Evolutionary conservation across 202 grass and related monocot species (phyloP).

Genomic region (Panicum hallii): DNA sequence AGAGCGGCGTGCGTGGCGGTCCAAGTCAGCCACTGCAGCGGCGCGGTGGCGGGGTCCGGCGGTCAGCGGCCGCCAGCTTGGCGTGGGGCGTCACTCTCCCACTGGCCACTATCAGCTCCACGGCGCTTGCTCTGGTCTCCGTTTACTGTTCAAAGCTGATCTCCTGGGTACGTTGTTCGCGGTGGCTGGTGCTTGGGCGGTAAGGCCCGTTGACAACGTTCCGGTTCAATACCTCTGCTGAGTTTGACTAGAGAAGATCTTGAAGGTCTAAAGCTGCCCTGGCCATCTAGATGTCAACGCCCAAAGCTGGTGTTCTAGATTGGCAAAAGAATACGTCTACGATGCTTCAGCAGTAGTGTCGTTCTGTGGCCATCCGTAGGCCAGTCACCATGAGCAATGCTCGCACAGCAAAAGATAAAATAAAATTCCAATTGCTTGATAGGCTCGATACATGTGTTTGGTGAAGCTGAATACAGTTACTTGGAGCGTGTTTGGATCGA

Average conservation of each 20-base stretch:
- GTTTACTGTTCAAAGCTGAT: constrained; percentile 13
- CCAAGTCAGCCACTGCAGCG: constrained; percentile 18
- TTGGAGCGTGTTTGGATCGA: too few relatives aligned
- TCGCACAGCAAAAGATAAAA: not conserved
- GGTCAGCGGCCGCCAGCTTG: not conserved
- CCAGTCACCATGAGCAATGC: not conserved
- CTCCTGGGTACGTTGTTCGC: too few relatives aligned
- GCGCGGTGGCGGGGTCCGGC: not conserved
- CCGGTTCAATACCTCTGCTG: not conserved
- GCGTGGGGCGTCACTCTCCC: not conserved
- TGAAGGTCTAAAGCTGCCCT: not conserved
- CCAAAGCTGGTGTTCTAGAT: not conserved
- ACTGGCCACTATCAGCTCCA: not conserved
- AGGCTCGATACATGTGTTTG: too few relatives aligned
- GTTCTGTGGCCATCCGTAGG: not conserved
- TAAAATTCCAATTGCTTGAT: not conserved
- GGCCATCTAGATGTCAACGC: not conserved
- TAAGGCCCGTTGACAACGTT: not conserved
- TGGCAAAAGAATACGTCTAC: not conserved
- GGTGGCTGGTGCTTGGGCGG: not conserved
- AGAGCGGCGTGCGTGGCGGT: not conserved
- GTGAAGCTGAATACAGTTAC: too few relatives aligned
- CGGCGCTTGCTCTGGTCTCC: not conserved
- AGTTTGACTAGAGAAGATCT: constrained; percentile 1
- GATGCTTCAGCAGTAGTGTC: not conserved